phyloP scores from a whole-genome alignment of 2,329 filamentous ascomycete genomes.

The Ascochyta viciae-villosae region DNA sequence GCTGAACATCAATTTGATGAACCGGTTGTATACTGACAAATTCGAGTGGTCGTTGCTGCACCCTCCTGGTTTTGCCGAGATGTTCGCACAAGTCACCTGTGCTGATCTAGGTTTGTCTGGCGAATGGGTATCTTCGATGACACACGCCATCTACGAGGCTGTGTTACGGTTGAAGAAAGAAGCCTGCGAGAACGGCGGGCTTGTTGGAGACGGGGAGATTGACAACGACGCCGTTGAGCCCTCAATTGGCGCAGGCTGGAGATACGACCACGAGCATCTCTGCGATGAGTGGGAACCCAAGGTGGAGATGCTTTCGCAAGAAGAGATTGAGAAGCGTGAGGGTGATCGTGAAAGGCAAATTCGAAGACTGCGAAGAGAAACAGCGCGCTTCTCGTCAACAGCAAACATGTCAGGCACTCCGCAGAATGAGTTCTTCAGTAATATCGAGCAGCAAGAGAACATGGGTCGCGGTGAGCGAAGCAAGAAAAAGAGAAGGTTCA shows the following conservation, averaged over 20 bases:
- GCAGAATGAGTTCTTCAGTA: conserved; percentile 66
- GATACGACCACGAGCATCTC: conserved; percentile 91
- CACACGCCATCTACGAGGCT: conserved; percentile 96
- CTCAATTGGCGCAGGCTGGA: conserved; percentile 86
- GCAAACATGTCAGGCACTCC: conserved; percentile 79
- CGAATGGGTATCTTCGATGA: conserved; percentile 94
- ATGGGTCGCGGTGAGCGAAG: conserved; percentile 92
- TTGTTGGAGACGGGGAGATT: conserved; percentile 78
- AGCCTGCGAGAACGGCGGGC: conserved; percentile 86
- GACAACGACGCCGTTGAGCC: conserved; percentile 84
- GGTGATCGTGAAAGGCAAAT: conserved; percentile 93
- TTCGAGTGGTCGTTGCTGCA: conserved; percentile 98
- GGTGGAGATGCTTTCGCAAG: conserved; percentile 74
- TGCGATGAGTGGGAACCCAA: conserved; percentile 63
- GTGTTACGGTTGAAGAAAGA: conserved; percentile 94
- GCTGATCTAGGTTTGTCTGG: conserved; percentile 87
- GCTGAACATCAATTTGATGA: conserved; percentile 89
- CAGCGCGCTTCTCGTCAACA: conserved; percentile 87
- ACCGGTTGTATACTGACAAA: conserved; percentile 92
- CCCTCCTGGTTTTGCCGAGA: conserved; percentile 87
- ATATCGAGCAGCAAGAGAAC: conserved; percentile 67
- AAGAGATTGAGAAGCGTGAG: conserved; percentile 97
- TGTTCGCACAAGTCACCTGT: conserved; percentile 91
- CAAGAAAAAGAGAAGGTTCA: conserved; percentile 93
- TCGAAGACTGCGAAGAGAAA: conserved; percentile 84